A percentile compares a stretch with the other conserved stretches of the same genome.
phyloP scores from a whole-genome alignment of 1,284 basidiomycete genomes.

The Polyporus tsugae region DNA sequence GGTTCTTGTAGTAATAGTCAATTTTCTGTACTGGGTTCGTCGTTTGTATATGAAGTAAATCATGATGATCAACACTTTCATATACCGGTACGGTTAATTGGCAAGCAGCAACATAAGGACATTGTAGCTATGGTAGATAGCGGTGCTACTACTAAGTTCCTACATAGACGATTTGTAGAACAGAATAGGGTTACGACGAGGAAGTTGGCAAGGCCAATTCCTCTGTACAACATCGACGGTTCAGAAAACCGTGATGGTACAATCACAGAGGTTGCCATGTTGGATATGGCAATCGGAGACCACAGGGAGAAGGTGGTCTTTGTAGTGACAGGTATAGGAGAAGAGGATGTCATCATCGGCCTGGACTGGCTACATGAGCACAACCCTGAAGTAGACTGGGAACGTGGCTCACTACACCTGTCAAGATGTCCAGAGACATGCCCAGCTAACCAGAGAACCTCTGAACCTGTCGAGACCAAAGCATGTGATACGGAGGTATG shows the following conservation, averaged over 20 bases:
- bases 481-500: no score
- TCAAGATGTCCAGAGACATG: no score
- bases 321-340: no score
- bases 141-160: neutral
- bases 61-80: neutral
- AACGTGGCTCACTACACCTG: no score
- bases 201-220: neutral
- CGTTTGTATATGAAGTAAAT: neutral
- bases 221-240: neutral
- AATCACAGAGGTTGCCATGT: neutral
- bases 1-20: no score
- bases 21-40: neutral
- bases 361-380: no score
- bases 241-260: neutral
- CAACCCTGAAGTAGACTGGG: no score
- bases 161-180: neutral
- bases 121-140: neutral
- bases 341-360: no score
- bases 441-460: no score
- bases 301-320: no score
- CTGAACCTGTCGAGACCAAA: no score
- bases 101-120: neutral
- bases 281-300: no score
- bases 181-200: neutral
- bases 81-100: neutral